Evolutionary conservation across 139 green algal genomes (phyloP).

Genomic region (Chlorella vulgaris): DNA sequence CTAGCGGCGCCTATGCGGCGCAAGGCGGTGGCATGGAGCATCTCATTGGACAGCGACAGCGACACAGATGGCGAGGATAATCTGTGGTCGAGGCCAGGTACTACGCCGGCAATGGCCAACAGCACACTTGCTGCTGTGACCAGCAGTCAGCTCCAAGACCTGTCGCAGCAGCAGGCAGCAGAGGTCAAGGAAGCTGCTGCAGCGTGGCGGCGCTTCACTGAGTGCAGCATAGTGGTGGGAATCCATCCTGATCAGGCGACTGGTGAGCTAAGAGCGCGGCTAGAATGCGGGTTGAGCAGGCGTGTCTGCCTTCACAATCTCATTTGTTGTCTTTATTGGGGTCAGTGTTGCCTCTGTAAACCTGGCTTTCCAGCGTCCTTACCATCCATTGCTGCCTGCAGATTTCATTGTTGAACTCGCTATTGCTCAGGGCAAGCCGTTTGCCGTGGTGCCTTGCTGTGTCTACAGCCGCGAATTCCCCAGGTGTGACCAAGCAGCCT

Average conservation of each 20-base stretch:
- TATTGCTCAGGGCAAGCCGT: constrained; percentile 31
- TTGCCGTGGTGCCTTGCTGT: constrained; percentile 57
- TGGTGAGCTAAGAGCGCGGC: neutral
- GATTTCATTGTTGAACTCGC: constrained; percentile 52
- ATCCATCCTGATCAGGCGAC: constrained; percentile 58
- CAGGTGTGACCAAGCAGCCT: too few species aligned
- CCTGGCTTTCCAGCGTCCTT: neutral
- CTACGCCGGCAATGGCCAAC: too few species aligned
- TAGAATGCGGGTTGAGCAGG: too few species aligned
- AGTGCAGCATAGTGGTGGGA: constrained; percentile 43
- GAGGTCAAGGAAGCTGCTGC: constrained; percentile 5
- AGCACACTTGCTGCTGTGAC: neutral
- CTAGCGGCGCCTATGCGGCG: neutral
- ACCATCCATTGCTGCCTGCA: neutral
- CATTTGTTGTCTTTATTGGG: too few species aligned
- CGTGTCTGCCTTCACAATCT: too few species aligned
- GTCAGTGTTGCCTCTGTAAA: neutral
- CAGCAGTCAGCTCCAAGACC: neutral
- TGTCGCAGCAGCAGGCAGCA: neutral
- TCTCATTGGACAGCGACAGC: constrained; percentile 12
- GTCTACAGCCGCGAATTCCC: constrained; percentile 44
- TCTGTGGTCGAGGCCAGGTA: too few species aligned
- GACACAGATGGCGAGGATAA: constrained; percentile 11
- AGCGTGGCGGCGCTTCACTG: constrained; percentile 31
- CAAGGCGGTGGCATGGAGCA: constrained; percentile 2